These are phyloP conservation scores for Dactylorhiza incarnata DNA, from an alignment of 106 monocot species.

Conservation along the genomic window DNA sequence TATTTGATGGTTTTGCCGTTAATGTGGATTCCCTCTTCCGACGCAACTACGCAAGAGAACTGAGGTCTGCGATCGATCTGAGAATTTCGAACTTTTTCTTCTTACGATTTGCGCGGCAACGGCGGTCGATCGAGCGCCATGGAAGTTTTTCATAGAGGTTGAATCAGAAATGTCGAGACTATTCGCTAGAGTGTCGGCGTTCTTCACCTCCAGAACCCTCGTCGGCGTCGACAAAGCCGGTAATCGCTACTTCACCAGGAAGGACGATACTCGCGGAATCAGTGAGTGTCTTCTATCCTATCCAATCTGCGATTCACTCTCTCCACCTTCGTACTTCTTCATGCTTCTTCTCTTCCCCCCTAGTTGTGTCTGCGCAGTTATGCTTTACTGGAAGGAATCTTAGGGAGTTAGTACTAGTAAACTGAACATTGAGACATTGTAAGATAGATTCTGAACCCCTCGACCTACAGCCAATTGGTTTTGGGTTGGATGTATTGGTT, in stretches of 20 bases:
- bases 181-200: conserved; percentile 33
- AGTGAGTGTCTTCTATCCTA: conserved; percentile 23
- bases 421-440: background rate
- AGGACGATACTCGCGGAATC: conserved; percentile 64
- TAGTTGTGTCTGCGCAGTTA: background rate
- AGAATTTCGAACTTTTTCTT: too few relatives aligned
- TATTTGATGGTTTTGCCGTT: too few relatives aligned
- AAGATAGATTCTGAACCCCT: too few relatives aligned
- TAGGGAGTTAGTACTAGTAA: background rate
- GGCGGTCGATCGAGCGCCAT: background rate
- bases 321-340: background rate
- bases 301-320: background rate
- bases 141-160: background rate
- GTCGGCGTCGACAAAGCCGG: conserved; percentile 76
- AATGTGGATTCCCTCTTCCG: too few relatives aligned
- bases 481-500: too few relatives aligned
- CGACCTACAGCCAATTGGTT: too few relatives aligned
- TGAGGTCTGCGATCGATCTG: too few relatives aligned
- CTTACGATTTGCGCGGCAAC: too few relatives aligned
- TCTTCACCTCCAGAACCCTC: conserved; percentile 48
- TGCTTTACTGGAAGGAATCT: background rate
- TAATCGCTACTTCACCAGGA: conserved; percentile 74
- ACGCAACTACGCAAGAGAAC: too few relatives aligned
- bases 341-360: background rate
- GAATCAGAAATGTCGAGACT: conserved; percentile 54